Percentiles rank a stretch among this genome's conserved stretches.
phyloP scores from a whole-genome alignment of 2,329 filamentous ascomycete genomes.

The Penicillium janthinellum region DNA sequence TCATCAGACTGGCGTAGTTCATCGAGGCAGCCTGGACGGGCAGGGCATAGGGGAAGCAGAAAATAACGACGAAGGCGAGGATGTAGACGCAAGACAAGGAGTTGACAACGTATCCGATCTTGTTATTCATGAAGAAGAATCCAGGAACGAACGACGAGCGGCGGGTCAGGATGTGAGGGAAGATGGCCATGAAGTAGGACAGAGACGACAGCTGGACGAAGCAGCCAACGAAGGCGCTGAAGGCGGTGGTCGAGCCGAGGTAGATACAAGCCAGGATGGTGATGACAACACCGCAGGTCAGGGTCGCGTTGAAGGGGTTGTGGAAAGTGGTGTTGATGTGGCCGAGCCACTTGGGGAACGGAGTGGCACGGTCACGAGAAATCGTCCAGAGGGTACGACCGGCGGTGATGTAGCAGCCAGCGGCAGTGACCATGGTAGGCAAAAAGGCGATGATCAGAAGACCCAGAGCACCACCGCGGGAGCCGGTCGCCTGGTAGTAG shows the following conservation, averaged over 20 bases:
- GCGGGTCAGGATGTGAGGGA: constrained; percentile 54
- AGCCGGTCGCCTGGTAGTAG: constrained; percentile 53
- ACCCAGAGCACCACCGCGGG: constrained; percentile 56
- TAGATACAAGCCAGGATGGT: constrained; percentile 61
- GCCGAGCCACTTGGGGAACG: constrained; percentile 57
- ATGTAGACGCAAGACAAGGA: constrained; percentile 55
- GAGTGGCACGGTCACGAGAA: constrained; percentile 63
- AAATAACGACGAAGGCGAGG: constrained; percentile 59
- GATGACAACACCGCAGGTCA: constrained; percentile 56
- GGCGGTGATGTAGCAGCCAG: constrained; percentile 60
- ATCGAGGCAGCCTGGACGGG: constrained; percentile 51
- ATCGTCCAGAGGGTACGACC: constrained; percentile 64
- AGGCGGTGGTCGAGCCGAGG: constrained; percentile 57
- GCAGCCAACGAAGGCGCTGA: constrained; percentile 60
- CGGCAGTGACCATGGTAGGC: constrained; percentile 55
- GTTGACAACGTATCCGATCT: constrained; percentile 55
- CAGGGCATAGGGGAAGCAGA: constrained; percentile 58
- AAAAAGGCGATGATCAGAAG: constrained; percentile 60
- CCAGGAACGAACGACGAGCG: constrained; percentile 56
- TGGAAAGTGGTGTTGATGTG: constrained; percentile 57
- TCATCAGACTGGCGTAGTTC: constrained; percentile 59
- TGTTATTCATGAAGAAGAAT: constrained; percentile 56
- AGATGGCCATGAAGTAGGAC: constrained; percentile 58
- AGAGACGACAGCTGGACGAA: constrained; percentile 60
- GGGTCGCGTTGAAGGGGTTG: constrained; percentile 61